A percentile compares a stretch with the other conserved stretches of the same genome.
These are phyloP conservation scores for Barnettozyma sp. DNA, from an alignment of 805 yeast species.

Conservation along the genomic window DNA sequence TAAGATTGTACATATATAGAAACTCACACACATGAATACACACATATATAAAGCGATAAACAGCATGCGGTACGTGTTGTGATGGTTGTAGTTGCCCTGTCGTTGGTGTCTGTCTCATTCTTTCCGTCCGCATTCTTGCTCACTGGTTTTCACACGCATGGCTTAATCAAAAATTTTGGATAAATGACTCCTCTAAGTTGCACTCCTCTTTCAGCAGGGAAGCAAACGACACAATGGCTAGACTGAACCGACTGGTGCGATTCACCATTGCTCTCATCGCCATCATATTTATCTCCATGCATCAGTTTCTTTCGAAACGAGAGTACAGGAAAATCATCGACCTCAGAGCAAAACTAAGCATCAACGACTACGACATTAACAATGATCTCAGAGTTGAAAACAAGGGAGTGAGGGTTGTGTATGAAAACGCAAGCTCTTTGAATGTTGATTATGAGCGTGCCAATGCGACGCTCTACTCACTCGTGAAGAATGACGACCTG, in stretches of 20 bases:
- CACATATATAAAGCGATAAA: too few relatives aligned
- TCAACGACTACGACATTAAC: constrained; percentile 16
- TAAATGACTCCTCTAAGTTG: too few relatives aligned
- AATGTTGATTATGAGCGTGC: constrained; percentile 31
- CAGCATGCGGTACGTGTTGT: too few relatives aligned
- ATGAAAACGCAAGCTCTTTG: constrained; percentile 43
- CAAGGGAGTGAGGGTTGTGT: constrained; percentile 11
- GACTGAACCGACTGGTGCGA: constrained; percentile 15
- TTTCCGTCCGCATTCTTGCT: too few relatives aligned
- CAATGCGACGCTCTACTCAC: constrained; percentile 60
- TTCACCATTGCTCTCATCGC: constrained; percentile 15
- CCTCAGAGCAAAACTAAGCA: constrained; percentile 14
- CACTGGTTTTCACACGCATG: too few relatives aligned
- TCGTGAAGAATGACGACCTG: constrained; percentile 59
- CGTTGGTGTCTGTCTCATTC: too few relatives aligned
- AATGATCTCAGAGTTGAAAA: constrained; percentile 10
- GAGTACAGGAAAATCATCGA: constrained; percentile 16
- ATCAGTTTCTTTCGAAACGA: constrained; percentile 16
- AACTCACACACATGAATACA: too few relatives aligned
- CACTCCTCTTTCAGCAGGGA: too few relatives aligned
- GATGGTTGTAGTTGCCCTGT: too few relatives aligned
- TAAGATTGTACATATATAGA: too few relatives aligned
- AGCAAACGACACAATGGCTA: constrained; percentile 8
- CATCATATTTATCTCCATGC: constrained; percentile 15
- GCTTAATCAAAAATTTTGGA: too few relatives aligned